Percentiles rank a stretch among this genome's conserved stretches.
Conservation (phyloP, 2,329 filamentous ascomycete genomes). For the Dothideomycetidae sp. region DNA sequence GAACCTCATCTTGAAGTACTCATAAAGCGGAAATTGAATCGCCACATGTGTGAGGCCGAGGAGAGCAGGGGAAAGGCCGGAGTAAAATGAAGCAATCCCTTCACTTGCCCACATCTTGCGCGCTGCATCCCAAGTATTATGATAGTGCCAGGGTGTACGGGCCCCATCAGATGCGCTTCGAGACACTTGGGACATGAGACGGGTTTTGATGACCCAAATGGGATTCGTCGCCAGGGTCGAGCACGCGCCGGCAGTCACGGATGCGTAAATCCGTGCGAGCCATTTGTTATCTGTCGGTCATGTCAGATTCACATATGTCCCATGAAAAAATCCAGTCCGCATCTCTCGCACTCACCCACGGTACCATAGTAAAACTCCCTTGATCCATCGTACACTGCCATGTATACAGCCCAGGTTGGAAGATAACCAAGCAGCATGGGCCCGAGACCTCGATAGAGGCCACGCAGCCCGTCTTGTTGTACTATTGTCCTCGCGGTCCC, state of each 20-base stretch:
- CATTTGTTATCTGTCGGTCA: conserved; percentile 52
- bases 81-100: conserved; percentile 84
- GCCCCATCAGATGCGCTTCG: conserved; percentile 38
- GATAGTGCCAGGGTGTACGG: conserved; percentile 78
- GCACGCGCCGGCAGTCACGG: conserved; percentile 77
- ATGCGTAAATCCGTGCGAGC: conserved; percentile 74
- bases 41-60: conserved; percentile 89
- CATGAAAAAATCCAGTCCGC: background rate
- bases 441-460: conserved; percentile 83
- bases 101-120: conserved; percentile 91
- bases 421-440: conserved; percentile 93
- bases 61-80: conserved; percentile 79
- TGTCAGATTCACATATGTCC: background rate
- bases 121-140: conserved; percentile 76
- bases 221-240: conserved; percentile 93
- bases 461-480: conserved; percentile 72
- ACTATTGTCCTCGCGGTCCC: conserved; percentile 80
- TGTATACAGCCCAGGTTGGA: conserved; percentile 96
- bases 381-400: conserved; percentile 87
- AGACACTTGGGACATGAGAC: conserved; percentile 86
- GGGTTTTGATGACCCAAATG: conserved; percentile 98
- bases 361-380: conserved; percentile 58
- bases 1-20: conserved; percentile 80
- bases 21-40: conserved; percentile 92
- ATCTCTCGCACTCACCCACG: conserved; percentile 29